Conservation (phyloP, 176 grass and related monocot species). For the Typha latifolia region DNA sequence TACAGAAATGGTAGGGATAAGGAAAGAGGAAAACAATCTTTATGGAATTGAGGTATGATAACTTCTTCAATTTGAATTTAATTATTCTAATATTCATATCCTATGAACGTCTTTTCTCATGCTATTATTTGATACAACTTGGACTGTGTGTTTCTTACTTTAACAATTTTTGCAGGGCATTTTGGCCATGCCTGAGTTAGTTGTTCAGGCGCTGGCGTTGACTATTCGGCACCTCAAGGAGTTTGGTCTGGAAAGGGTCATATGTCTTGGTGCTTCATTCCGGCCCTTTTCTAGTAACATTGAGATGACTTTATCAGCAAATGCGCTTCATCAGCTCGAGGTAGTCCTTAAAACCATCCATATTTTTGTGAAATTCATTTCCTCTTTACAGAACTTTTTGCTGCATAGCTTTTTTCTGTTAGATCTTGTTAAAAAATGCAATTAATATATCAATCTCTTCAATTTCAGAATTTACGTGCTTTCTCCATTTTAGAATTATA, state of each 20-base stretch:
- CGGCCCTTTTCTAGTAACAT: slow-evolving; percentile 43
- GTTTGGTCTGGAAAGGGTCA: slow-evolving; percentile 77
- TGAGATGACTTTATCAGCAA: slow-evolving; percentile 87
- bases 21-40: slow-evolving; percentile 30
- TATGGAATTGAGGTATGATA: slow-evolving; percentile 58
- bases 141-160: background rate
- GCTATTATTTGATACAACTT: background rate
- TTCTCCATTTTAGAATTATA: too few species aligned
- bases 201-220: slow-evolving; percentile 73
- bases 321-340: slow-evolving; percentile 90
- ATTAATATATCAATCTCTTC: background rate
- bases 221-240: slow-evolving; percentile 52
- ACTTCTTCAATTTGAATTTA: slow-evolving; percentile 4
- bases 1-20: slow-evolving; percentile 21
- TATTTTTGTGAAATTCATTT: background rate
- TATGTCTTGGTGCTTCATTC: slow-evolving; percentile 78
- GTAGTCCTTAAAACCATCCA: slow-evolving; percentile 23
- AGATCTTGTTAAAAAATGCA: background rate
- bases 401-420: background rate
- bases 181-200: slow-evolving; percentile 70
- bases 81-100: background rate
- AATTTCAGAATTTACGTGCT: too few species aligned
- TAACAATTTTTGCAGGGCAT: slow-evolving; percentile 37
- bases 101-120: background rate
- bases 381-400: background rate